Conservation (phyloP, 352 stramenopile genomes). For the Phytophthora citricola region DNA sequence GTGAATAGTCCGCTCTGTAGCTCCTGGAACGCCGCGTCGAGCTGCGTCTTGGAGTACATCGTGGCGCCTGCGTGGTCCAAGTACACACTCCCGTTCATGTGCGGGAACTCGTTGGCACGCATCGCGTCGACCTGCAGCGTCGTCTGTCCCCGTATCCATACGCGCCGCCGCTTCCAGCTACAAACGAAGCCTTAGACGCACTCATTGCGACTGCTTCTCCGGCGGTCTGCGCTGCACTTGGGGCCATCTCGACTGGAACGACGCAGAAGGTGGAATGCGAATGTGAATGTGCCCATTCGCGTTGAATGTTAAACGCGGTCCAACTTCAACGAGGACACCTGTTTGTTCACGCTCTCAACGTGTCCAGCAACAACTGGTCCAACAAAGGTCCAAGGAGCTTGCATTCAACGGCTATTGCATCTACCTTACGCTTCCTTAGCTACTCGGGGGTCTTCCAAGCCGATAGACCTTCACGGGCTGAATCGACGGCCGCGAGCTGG, state of each 20-base stretch:
- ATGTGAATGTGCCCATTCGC: slow-evolving; percentile 6
- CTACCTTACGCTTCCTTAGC: background rate
- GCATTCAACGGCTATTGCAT: slow-evolving; percentile 5
- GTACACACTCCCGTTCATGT: slow-evolving; percentile 64
- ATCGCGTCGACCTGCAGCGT: slow-evolving; percentile 49
- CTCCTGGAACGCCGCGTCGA: slow-evolving; percentile 57
- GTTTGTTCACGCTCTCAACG: slow-evolving; percentile 9
- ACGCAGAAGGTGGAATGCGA: slow-evolving; percentile 20
- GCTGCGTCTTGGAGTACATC: slow-evolving; percentile 72
- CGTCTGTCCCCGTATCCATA: slow-evolving; percentile 42
- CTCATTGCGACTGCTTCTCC: slow-evolving; percentile 13
- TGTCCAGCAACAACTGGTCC: slow-evolving; percentile 16
- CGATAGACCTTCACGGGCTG: slow-evolving; percentile 57
- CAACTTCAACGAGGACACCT: slow-evolving; percentile 25
- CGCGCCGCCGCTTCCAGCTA: slow-evolving; percentile 29
- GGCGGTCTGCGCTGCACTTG: slow-evolving; percentile 2
- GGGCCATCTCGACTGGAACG: background rate
- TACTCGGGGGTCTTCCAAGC: slow-evolving; percentile 22
- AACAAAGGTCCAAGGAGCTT: background rate
- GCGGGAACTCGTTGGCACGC: slow-evolving; percentile 51
- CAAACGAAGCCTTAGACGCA: slow-evolving; percentile 34
- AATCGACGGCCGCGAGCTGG: slow-evolving; percentile 65
- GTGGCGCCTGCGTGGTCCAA: slow-evolving; percentile 88
- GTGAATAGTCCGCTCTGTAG: slow-evolving; percentile 60
- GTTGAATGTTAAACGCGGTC: slow-evolving; percentile 22